Evolutionary conservation across 2,329 filamentous ascomycete genomes (phyloP), one percentile per base, ranked within the genome.

Genomic region (Chaetomium olivaceum): DNA sequence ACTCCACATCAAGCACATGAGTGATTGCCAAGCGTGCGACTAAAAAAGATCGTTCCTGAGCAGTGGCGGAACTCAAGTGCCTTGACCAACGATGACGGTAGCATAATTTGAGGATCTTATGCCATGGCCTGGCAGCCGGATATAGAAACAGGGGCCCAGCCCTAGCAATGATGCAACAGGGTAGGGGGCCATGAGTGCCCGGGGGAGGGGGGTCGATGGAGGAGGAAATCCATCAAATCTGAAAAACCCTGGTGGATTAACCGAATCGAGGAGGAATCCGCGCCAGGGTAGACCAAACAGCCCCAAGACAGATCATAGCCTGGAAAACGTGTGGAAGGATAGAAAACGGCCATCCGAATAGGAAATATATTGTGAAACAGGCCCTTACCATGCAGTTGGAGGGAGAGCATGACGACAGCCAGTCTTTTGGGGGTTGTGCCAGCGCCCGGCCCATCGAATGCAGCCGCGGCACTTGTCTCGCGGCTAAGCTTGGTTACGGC

Each of bases 61-160:
- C 74, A 72, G 69, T 77, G 77, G 63, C 76, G 77, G 77, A 77
- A 77, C 76, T 75, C 75, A 74, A 74, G 75, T 77, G 75, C 77
- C 77, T 80, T 79, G 79, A 74, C 78, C 76, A 78, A 78, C 77
- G 76, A 78, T 79, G 80, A 81, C 79, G 78, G 80, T 79, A 80
- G 81, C 79, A 84, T 84, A 85, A 85, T 83, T 84, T 82, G 82
- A 78, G 77, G 80, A 83, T 84, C 81, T 85, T 84, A 85, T 84
- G 82, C 81, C 80, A 82, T 82, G 78, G 78, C 75, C 74, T 76
- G 74, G 76, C 76, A 80, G 76, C 80, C 78, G 77, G 79, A 82
- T 83, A 81, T 83, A 82, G 81, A 81, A 82, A 80, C 78, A 77
- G 76, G 75, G 77, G 74, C 74, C 39, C 75, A 74, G 77, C 74